A percentile compares a stretch with the other conserved stretches of the same genome.
These are phyloP conservation scores for Candida peoriensis DNA, from an alignment of 805 yeast species.

Conservation along the genomic window DNA sequence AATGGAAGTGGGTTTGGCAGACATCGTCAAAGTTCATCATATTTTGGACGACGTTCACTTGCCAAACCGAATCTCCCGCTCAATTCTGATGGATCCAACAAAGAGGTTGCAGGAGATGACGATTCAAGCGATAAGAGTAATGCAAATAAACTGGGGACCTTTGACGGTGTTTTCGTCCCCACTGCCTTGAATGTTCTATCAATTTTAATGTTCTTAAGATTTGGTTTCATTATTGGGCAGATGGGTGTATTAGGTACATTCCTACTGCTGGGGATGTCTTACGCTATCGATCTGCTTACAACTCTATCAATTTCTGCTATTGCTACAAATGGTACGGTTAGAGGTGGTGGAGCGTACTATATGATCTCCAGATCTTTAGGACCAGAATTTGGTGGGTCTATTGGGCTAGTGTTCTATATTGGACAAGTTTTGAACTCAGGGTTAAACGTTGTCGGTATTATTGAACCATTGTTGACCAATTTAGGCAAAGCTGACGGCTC, in stretches of 20 bases:
- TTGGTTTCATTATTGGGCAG: conserved; percentile 94
- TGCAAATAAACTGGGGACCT: conserved; percentile 63
- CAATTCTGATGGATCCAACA: too few relatives aligned
- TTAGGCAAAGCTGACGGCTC: conserved; percentile 62
- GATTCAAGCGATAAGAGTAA: conserved; percentile 26
- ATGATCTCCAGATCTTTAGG: conserved; percentile 95
- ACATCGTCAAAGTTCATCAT: conserved; percentile 18
- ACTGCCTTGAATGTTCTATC: conserved; percentile 90
- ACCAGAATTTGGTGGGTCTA: conserved; percentile 97
- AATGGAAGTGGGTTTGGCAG: too few relatives aligned
- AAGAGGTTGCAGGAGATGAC: conserved; percentile 14
- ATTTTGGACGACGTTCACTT: conserved; percentile 23
- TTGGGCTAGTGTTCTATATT: conserved; percentile 88
- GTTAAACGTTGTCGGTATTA: conserved; percentile 91
- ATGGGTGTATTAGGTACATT: conserved; percentile 83
- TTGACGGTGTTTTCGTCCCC: conserved; percentile 89
- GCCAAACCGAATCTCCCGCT: background rate
- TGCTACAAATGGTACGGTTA: conserved; percentile 94
- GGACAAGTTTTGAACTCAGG: conserved; percentile 93
- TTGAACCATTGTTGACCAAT: conserved; percentile 82
- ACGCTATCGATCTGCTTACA: conserved; percentile 76
- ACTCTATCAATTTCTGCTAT: conserved; percentile 91
- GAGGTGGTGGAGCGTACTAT: conserved; percentile 98
- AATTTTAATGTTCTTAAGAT: conserved; percentile 89
- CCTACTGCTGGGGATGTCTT: conserved; percentile 62